Evolutionary conservation across 345 rosid genomes (phyloP).

Genomic region (Triadica sebifera): DNA sequence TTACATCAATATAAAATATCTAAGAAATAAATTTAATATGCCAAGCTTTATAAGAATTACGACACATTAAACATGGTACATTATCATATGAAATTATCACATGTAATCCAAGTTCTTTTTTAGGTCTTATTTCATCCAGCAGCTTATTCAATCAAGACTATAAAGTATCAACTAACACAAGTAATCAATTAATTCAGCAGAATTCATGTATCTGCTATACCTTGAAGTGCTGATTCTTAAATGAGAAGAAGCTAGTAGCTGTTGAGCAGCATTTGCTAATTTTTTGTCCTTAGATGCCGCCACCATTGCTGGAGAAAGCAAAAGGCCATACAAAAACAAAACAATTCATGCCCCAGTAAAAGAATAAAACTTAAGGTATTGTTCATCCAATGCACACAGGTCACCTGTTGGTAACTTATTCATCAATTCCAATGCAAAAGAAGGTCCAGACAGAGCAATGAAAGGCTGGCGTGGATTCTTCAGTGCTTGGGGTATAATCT

Average conservation of each 20-base stretch:
- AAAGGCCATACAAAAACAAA: background rate
- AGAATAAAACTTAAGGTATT: conserved; percentile 11
- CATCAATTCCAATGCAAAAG: conserved; percentile 89
- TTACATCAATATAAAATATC: background rate
- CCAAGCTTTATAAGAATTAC: background rate
- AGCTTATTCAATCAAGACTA: background rate
- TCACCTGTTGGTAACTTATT: conserved; percentile 83
- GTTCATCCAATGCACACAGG: background rate
- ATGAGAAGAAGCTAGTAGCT: conserved; percentile 75
- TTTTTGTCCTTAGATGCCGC: conserved; percentile 86
- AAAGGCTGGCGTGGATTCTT: conserved; percentile 84
- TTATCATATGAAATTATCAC: background rate
- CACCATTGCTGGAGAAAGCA: conserved; percentile 72
- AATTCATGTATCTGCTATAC: conserved; percentile 36
- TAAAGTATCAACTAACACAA: background rate
- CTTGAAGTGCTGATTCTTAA: conserved; percentile 87
- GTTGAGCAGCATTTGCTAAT: conserved; percentile 73
- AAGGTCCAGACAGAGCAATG: conserved; percentile 83
- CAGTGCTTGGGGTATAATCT: conserved; percentile 71
- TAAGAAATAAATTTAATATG: background rate
- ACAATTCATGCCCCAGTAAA: background rate
- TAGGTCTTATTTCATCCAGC: background rate
- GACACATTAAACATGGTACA: background rate
- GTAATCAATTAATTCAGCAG: background rate
- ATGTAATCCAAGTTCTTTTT: conserved; percentile 7